These are phyloP conservation scores for Lasiodiplodia sp. DNA, from an alignment of 2,329 filamentous ascomycete species.

Conservation along the genomic window DNA sequence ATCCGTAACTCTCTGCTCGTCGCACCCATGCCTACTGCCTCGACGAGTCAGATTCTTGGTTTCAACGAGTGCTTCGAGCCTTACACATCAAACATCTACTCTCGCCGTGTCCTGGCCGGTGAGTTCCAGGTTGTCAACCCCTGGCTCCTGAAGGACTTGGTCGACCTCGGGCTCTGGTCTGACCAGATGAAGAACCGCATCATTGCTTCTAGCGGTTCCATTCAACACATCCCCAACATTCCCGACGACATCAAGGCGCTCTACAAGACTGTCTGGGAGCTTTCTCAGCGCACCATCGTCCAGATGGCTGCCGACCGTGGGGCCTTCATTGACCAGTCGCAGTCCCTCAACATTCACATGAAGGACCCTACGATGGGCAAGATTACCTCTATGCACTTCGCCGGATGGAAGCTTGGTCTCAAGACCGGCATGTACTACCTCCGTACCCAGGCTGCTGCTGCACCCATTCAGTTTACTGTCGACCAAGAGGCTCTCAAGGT, in stretches of 20 bases:
- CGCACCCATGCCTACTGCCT: constrained; percentile 97
- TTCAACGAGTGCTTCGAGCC: constrained; percentile 99
- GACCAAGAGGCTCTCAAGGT: constrained; percentile 95
- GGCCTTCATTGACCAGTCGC: constrained; percentile 98
- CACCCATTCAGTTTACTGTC: constrained; percentile 98
- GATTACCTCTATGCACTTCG: constrained; percentile 99
- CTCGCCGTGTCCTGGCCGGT: constrained; percentile 93
- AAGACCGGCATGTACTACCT: constrained; percentile 99
- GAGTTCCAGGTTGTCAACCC: constrained; percentile 99
- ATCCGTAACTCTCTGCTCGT: constrained; percentile 94
- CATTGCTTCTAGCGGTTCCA: constrained; percentile 93
- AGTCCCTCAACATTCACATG: constrained; percentile 99
- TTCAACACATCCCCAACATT: constrained; percentile 97
- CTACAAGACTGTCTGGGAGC: constrained; percentile 99
- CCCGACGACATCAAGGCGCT: constrained; percentile 93
- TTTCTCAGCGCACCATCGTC: constrained; percentile 91
- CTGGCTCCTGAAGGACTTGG: constrained; percentile 96
- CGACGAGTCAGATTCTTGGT: constrained; percentile 95
- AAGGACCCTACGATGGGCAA: constrained; percentile 99
- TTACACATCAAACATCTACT: constrained; percentile 99
- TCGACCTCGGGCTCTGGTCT: constrained; percentile 97
- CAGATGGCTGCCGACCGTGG: constrained; percentile 99
- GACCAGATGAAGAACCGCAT: constrained; percentile 99
- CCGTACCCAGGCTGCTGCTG: constrained; percentile 93
- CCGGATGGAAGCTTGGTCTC: constrained; percentile 97